Conservation (phyloP, 169 alveolate species). For the Perkinsus chesapeaki region DNA sequence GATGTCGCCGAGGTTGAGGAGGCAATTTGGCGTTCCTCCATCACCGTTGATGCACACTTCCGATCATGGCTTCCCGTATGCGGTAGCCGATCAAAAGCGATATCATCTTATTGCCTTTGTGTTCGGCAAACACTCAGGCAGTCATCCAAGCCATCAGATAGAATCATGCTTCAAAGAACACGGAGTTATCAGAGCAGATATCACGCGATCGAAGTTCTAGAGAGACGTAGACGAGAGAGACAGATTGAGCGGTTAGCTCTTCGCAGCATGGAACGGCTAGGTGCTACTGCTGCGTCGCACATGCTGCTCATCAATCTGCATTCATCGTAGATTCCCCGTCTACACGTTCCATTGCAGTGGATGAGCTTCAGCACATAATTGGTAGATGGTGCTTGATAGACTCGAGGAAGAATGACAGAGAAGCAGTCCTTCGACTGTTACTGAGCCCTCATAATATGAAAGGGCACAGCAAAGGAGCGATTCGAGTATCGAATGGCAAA, state of each 20-base stretch:
- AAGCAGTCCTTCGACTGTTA: neutral
- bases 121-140: neutral
- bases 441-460: neutral
- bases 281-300: neutral
- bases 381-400: neutral
- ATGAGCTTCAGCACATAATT: neutral
- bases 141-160: neutral
- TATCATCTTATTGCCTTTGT: neutral
- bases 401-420: neutral
- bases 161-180: neutral
- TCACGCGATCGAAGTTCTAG: neutral
- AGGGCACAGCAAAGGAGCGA: neutral
- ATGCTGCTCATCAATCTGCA: neutral
- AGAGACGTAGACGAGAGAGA: neutral
- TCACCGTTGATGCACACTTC: neutral
- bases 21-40: neutral
- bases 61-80: neutral
- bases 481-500: neutral
- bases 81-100: neutral
- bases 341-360: neutral
- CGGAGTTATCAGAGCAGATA: neutral
- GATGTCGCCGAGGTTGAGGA: neutral
- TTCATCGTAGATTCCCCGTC: neutral
- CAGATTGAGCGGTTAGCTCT: neutral
- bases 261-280: neutral